Evolutionary conservation across 257 asterid genomes (phyloP).

Genomic region (Salvia rosmarinus): DNA sequence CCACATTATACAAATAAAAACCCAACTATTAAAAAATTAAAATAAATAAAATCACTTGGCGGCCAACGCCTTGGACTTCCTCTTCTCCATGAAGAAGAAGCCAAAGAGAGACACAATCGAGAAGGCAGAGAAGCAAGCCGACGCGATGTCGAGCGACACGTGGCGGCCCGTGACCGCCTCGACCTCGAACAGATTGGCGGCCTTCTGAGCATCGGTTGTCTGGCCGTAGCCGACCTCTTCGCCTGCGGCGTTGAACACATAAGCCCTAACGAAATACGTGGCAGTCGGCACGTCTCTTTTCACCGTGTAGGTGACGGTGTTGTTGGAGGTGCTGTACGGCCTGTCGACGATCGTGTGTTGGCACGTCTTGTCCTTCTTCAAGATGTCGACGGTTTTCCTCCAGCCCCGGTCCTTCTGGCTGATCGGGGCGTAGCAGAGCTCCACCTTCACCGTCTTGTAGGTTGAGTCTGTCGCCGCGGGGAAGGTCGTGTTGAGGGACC

Average conservation of each 20-base stretch:
- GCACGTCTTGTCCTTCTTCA: conserved; percentile 72
- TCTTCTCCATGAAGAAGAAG: conserved; percentile 72
- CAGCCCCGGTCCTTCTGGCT: conserved; percentile 80
- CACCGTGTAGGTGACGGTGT: conserved; percentile 48
- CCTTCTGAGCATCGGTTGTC: conserved; percentile 46
- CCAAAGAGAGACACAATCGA: conserved; percentile 59
- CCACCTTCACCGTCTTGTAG: conserved; percentile 48
- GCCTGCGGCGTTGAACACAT: conserved; percentile 40
- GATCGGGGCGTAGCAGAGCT: conserved; percentile 69
- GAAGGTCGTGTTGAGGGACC: conserved; percentile 29
- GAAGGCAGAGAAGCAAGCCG: conserved; percentile 71
- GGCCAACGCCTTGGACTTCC: conserved; percentile 37
- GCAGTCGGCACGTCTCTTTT: conserved; percentile 60
- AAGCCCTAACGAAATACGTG: conserved; percentile 65
- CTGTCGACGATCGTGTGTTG: conserved; percentile 48
- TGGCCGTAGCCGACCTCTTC: conserved; percentile 66
- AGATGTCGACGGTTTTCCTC: conserved; percentile 62
- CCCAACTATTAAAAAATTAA: background rate
- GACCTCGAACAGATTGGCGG: conserved; percentile 49
- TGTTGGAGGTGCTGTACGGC: conserved; percentile 48
- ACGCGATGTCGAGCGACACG: conserved; percentile 52
- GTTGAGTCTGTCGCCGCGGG: conserved; percentile 46
- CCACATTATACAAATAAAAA: background rate
- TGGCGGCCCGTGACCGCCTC: conserved; percentile 65
- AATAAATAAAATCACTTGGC: background rate